Evolutionary conservation across 2,329 filamentous ascomycete genomes (phyloP).

Genomic region (Aspergillus fumigatiaffinis): DNA sequence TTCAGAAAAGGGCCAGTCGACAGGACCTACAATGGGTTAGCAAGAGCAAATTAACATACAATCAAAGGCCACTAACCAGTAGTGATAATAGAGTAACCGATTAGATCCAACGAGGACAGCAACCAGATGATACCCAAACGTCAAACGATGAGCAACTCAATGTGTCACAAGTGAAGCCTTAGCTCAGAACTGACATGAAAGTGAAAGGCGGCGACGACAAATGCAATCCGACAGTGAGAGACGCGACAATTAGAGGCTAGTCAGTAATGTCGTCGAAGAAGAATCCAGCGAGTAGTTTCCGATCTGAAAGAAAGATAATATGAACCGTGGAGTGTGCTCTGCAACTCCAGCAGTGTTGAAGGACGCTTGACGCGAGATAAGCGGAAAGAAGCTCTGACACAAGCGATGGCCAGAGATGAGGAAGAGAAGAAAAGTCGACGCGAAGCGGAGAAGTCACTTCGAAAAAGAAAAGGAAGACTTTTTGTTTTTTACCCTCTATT

Average conservation of each 20-base stretch:
- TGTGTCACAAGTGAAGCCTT: conserved; percentile 8
- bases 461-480: conserved; percentile 6
- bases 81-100: conserved; percentile 9
- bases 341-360: neutral
- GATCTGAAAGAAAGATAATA: conserved; percentile 5
- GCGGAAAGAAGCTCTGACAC: conserved; percentile 1
- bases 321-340: neutral
- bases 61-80: conserved; percentile 6
- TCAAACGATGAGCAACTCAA: conserved; percentile 15
- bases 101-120: conserved; percentile 1
- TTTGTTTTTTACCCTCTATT: neutral
- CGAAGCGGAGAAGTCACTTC: neutral
- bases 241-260: conserved; percentile 8
- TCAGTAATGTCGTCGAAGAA: neutral
- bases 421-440: conserved; percentile 5
- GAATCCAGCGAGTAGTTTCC: conserved; percentile 1
- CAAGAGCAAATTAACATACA: neutral
- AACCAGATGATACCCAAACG: conserved; percentile 13
- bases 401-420: conserved; percentile 3
- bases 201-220: conserved; percentile 18
- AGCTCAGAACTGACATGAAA: conserved; percentile 5
- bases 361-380: neutral
- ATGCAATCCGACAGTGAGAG: conserved; percentile 22
- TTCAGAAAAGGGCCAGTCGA: neutral
- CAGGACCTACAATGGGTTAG: neutral